Evolutionary conservation across 371 early-diverging fungal genomes (phyloP).

Genomic region (Mortierella sp.): DNA sequence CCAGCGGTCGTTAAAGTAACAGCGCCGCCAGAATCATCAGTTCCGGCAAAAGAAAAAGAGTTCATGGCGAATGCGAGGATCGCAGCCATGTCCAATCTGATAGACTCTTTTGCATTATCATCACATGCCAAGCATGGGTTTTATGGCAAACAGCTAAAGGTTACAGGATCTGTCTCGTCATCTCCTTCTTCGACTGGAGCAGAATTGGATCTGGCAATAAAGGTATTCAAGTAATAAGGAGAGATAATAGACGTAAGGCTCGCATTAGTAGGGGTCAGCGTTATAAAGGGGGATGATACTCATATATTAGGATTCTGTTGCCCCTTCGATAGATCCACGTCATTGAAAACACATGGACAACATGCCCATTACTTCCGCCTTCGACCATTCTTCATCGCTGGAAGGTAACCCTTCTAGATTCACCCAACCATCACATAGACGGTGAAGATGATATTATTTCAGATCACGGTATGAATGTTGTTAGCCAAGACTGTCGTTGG

Average conservation of each 20-base stretch:
- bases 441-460: slow-evolving; percentile 24
- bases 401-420: slow-evolving; percentile 26
- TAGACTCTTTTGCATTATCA: slow-evolving; percentile 36
- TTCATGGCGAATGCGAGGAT: slow-evolving; percentile 49
- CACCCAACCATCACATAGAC: slow-evolving; percentile 11
- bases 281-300: neutral
- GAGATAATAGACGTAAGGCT: neutral
- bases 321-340: slow-evolving; percentile 31
- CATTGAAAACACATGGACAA: slow-evolving; percentile 52
- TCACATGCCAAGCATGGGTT: slow-evolving; percentile 50
- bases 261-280: neutral
- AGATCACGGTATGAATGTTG: slow-evolving; percentile 24
- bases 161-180: slow-evolving; percentile 33
- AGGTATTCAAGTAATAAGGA: slow-evolving; percentile 21
- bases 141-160: slow-evolving; percentile 51
- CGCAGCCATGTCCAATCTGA: slow-evolving; percentile 45
- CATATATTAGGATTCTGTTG: neutral
- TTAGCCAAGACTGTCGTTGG: neutral
- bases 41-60: slow-evolving; percentile 43
- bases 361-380: slow-evolving; percentile 38
- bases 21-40: slow-evolving; percentile 20
- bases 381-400: slow-evolving; percentile 54
- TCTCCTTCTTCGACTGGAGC: slow-evolving; percentile 28
- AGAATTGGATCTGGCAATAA: slow-evolving; percentile 45
- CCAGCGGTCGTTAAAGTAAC: neutral